Evolutionary conservation across 148 eudicot species (phyloP), one percentile per base, ranked within the genome.

Genomic region (Camellia japonica): DNA sequence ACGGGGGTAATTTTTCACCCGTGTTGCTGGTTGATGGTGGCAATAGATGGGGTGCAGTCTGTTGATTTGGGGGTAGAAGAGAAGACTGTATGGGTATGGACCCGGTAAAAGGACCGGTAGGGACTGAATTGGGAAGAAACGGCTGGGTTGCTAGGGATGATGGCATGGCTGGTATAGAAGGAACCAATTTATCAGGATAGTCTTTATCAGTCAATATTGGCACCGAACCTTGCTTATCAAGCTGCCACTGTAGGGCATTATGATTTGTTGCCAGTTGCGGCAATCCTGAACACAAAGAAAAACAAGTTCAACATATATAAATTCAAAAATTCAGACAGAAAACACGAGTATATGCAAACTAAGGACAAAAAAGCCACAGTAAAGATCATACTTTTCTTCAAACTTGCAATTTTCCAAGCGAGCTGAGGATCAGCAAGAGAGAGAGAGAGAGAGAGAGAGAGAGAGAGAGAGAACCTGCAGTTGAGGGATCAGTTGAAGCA

Each of bases 1-100:
- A 93, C 20, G 95, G 92, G 0, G 98, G 93, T 56, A 89, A 75
- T 78, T 92, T 95, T 66, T 93, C 98, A 47, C 87, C 90, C 7
- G 76, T 44, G 73, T 76, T 86, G 46, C 83, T 79, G 51, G 85
- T 54, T 66, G 87, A 76, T 58, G 84, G 78, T 67, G 88, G 87
- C 44, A 84, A 65, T 20, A 78, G 46, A 81, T 82, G 80, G 5
- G 88, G 88, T 12, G 80, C n/a, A 43, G 87, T 82, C 23, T 61
- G 91, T 73, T 85, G 93, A 74, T 73, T 90, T 89, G 89, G 41
- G 7, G 86, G 90, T 81, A 83, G 88, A 78, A 83, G 70, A 51
- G 91, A 78, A 64, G 91, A 80, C 69, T 82, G 62, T 67, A 88
- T 64, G 30, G 97, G 88, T n/a, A 87, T 23, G 20, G 94, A 79